Base-by-base conservation (phyloP, 306 rosid genomes). In the Lablab purpureus region DNA sequence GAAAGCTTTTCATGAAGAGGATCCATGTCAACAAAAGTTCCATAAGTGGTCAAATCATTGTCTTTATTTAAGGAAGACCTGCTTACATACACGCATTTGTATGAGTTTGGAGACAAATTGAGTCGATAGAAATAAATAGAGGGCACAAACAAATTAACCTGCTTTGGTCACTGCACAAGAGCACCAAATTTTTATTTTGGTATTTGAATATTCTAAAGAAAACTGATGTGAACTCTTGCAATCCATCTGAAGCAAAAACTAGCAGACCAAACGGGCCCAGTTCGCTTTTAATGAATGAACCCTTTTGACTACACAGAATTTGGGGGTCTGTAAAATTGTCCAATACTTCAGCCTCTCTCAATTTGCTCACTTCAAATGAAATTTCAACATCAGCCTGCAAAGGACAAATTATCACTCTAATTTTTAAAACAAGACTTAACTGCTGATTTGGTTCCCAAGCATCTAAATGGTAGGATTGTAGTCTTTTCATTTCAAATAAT, bases 91-190 rank as follows among this genome's bases (percentile, higher is more conserved):
- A 69, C 10, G 18, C 19, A 75, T 76, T 75, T 52, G 18, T 18
- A 28, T 43, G 49, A 30, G 19, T n/a, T n/a, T 14, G 1, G 23
- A 32, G 15, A 2, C 15, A 76, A 71, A n/a, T 25, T 43, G 46
- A 22, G 32, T 23, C 2, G 27, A 76, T 25, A 68, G 72, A 46
- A 46, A 58, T 40, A 32, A 30, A 5, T 69, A 10, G 32, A 66
- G 51, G 18, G 4, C 51, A 66, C 18, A 36, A 36, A 18, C 71
- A 67, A 65, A 32, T 17, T 14, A 40, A 91, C 97, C 92, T 91
- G 92, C 90, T 94, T 82, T 94, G 96, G 51, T 94, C 94, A 73
- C 96, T 91, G 76, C 98, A 90, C 25, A 87, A 15, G 6, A 94
- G 87, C 40, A 90, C 94, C 81, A 89, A 84, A 65, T 83, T 28